Evolutionary conservation across 768 basidiomycete genomes (phyloP), one percentile per base, ranked within the genome.

Genomic region (Hericium coralloides): DNA sequence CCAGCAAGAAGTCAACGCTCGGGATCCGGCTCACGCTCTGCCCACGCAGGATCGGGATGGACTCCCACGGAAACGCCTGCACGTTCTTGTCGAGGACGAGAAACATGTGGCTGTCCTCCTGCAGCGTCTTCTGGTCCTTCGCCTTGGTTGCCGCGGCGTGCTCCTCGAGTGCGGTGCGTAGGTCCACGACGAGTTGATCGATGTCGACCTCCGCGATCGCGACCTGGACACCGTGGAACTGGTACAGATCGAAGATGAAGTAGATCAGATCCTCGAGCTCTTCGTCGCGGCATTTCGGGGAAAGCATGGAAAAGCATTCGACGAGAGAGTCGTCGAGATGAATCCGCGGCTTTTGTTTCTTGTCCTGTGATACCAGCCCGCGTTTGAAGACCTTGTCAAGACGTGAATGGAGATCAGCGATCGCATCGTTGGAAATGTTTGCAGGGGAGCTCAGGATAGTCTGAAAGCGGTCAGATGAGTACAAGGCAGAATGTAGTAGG

Each of bases 221-320:
- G 23, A 98, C 82, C 0, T 87, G 85, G 2, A 92, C 79, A 1
- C 95, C 95, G 59, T 94, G 87, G 72, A 95, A 90, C 66, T 95
- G 93, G 67, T 95, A 95, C 0, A 97, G 76, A 65, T 98, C 97
- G 22, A 98, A 76, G 36, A 98, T 78, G 72, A 95, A 98, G 68
- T 94, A 98, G 2, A 92, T 81, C 37, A 98, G 74, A 67, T 99
- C 97, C 68, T 98, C 97, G 9, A 98, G 75, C 66, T 99, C 97
- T 67, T 99, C 95, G 63, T 95, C 90, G 36, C 82, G 80, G 63
- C 89, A 92, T 64, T 83, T 82, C 0, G 90, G 83, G 2, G 89
- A 84, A 2, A 99, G 73, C 0, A 84, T 84, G 0, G 91, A 85
- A 66, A 99, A 92, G 68, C 92, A 92, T 60, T 88, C 81, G 31